Base-by-base conservation (phyloP, 768 basidiomycete genomes). In the Strobilomyces echinocephalus region DNA sequence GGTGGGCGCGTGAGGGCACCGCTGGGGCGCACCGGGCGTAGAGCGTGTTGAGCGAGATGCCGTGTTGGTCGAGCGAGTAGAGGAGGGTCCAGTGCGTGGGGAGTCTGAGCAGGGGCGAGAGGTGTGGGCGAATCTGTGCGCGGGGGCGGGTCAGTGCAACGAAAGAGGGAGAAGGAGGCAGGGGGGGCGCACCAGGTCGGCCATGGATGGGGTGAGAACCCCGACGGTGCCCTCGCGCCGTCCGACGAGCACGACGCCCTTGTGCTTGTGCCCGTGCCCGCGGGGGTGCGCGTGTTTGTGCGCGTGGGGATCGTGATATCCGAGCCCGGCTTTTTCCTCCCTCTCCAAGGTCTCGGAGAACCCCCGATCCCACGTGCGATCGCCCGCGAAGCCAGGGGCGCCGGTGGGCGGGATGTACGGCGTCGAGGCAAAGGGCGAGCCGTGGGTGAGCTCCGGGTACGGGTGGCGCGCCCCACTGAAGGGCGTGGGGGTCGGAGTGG, bases 31-130 rank as follows among this genome's bases (percentile, higher is more conserved):
- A 88, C 1, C 78, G 78, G 3, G 77, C 63, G 67, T 97, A 97
- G 6, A 97, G 78, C 1, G 95, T 97, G 42, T 87, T 84, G 14
- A 97, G 76, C 12, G 92, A 95, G 42, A 95, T 93, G 0, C 95
- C 95, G 60, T 98, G 89, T 63, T 97, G 94, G 63, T 98, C 95
- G 16, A 97, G 77, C 15, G 91, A 94, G 72, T 95, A 94, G 6
- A 93, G 71, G 0, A 95, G 79, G 1, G 79, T 79, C 93, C 93
- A 95, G 28, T 76, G 72, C 8, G 76, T 74, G 0, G 85, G 78
- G 16, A 95, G 79, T 5, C 87, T 84, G 2, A 81, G 75, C 7
- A 94, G 78, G 0, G 90, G 83, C 0, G 91, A 87, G 1, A 95
- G 76, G 53, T 83, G 75, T 1, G 82, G 70, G 0, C 89, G 85